These are phyloP conservation scores for Exserohilum rostratum DNA, from an alignment of 2,329 filamentous ascomycete species.

Conservation along the genomic window DNA sequence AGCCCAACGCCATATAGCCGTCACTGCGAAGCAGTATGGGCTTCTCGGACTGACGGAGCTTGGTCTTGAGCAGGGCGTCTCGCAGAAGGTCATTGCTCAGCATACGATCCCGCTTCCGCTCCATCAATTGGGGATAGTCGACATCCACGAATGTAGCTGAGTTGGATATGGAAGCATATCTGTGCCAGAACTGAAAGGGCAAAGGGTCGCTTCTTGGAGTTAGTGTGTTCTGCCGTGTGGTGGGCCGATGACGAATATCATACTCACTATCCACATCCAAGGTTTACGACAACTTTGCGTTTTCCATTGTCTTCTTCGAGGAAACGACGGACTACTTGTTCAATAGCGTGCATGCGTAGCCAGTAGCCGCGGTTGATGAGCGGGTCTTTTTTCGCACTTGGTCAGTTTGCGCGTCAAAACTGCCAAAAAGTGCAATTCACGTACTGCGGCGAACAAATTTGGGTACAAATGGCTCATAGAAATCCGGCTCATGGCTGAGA, in stretches of 20 bases:
- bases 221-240: slow-evolving; percentile 17
- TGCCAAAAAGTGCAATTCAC: not conserved
- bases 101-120: slow-evolving; percentile 73
- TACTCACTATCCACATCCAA: slow-evolving; percentile 88
- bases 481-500: slow-evolving; percentile 76
- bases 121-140: slow-evolving; percentile 81
- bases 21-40: slow-evolving; percentile 57
- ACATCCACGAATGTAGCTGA: slow-evolving; percentile 78
- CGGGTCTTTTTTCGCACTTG: slow-evolving; percentile 57
- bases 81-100: slow-evolving; percentile 57
- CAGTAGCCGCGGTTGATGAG: slow-evolving; percentile 91
- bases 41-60: slow-evolving; percentile 33
- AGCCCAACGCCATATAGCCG: slow-evolving; percentile 79
- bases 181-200: slow-evolving; percentile 79
- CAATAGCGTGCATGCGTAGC: slow-evolving; percentile 82
- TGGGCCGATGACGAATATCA: slow-evolving; percentile 21
- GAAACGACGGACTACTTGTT: slow-evolving; percentile 75
- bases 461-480: slow-evolving; percentile 84
- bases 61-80: slow-evolving; percentile 39
- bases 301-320: slow-evolving; percentile 63
- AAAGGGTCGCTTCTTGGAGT: slow-evolving; percentile 73
- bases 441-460: slow-evolving; percentile 74
- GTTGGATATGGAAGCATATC: slow-evolving; percentile 65
- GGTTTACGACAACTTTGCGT: slow-evolving; percentile 76
- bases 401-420: not conserved